Conservation (phyloP, 129 eudicot species). For the Mikania micrantha region DNA sequence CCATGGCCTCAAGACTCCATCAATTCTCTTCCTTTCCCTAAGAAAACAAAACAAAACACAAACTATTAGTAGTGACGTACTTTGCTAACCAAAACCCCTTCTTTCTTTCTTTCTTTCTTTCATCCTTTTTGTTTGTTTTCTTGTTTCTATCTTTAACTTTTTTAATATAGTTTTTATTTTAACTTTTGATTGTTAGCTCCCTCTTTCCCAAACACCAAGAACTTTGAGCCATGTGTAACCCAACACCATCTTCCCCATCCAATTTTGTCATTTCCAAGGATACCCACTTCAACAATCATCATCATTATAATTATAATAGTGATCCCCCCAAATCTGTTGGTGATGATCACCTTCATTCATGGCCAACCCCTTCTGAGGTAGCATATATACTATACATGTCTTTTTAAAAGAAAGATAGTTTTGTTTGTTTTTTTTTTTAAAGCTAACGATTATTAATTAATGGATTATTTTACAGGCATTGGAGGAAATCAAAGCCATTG, state of each 20-base stretch:
- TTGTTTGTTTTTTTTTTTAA: not conserved
- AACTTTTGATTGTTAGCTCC: slow-evolving; percentile 19
- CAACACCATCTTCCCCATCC: slow-evolving; percentile 32
- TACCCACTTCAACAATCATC: slow-evolving; percentile 10
- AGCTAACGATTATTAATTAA: not conserved
- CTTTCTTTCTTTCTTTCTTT: slow-evolving; percentile 7
- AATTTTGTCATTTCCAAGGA: slow-evolving; percentile 27
- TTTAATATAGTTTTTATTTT: slow-evolving; percentile 8
- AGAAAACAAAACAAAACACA: slow-evolving; percentile 33
- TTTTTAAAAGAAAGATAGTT: not conserved
- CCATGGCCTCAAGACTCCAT: slow-evolving; percentile 14
- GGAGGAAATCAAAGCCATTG: slow-evolving; percentile 52
- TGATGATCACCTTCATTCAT: slow-evolving; percentile 23
- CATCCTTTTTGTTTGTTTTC: slow-evolving; percentile 18
- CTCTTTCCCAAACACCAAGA: slow-evolving; percentile 34
- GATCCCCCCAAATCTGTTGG: slow-evolving; percentile 16
- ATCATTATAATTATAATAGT: not conserved
- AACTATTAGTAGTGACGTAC: slow-evolving; percentile 24
- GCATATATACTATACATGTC: not conserved
- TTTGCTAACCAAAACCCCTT: slow-evolving; percentile 22
- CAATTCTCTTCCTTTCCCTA: slow-evolving; percentile 10
- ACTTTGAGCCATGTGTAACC: slow-evolving; percentile 32
- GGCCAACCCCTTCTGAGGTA: slow-evolving; percentile 35
- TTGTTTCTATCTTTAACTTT: slow-evolving; percentile 11
- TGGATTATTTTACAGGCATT: slow-evolving; percentile 32